A percentile compares a stretch with the other conserved stretches of the same genome.
phyloP scores from a whole-genome alignment of 352 stramenopile species.

The Pythium chondricola region DNA sequence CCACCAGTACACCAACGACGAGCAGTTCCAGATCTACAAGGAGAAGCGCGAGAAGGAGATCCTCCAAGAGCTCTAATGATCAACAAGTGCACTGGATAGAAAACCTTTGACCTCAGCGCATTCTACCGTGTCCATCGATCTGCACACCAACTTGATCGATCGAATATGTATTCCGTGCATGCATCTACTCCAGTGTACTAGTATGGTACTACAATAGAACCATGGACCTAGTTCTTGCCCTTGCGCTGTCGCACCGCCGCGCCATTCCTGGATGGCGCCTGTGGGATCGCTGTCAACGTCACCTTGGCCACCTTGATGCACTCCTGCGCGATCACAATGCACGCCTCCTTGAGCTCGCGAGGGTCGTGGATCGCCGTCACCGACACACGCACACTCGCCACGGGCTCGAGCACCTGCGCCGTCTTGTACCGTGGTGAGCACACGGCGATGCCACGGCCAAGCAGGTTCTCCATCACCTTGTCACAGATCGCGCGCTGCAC shows the following conservation, averaged over 20 bases:
- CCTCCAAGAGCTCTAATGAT: conserved; percentile 16
- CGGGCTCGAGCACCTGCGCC: conserved; percentile 43
- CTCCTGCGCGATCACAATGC: conserved; percentile 48
- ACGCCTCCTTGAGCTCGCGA: conserved; percentile 50
- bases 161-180: too few species aligned
- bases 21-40: conserved; percentile 65
- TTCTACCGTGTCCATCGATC: too few species aligned
- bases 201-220: too few species aligned
- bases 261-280: conserved; percentile 10
- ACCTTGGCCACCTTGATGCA: conserved; percentile 48
- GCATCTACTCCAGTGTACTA: too few species aligned
- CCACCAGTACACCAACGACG: conserved; percentile 71
- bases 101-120: too few species aligned
- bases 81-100: too few species aligned
- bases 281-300: conserved; percentile 26
- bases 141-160: too few species aligned
- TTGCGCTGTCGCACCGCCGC: conserved; percentile 41
- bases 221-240: conserved; percentile 12
- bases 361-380: conserved; percentile 63
- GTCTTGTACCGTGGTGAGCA: conserved; percentile 74
- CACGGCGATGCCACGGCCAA: conserved; percentile 58
- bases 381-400: conserved; percentile 70
- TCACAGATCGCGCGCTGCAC: conserved; percentile 59
- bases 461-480: conserved; percentile 50
- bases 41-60: conserved; percentile 56